Evolutionary conservation across 2,329 filamentous ascomycete genomes (phyloP).

Genomic region (Aureobasidium sp.): DNA sequence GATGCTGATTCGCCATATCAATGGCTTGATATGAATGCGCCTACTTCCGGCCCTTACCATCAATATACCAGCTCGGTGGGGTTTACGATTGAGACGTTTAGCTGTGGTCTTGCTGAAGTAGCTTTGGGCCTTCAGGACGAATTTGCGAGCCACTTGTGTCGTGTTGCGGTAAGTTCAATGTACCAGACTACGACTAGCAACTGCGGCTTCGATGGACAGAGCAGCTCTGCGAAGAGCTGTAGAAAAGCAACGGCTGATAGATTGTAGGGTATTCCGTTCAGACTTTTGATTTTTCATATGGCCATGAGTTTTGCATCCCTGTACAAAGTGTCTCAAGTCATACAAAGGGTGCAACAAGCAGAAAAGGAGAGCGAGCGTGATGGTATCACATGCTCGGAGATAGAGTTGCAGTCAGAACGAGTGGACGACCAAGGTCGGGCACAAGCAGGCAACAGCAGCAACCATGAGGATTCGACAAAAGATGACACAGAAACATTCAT

Average conservation of each 20-base stretch:
- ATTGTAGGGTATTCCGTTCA: not conserved
- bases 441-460: not conserved
- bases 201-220: too few relatives aligned
- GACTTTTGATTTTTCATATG: not conserved
- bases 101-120: not conserved
- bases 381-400: not conserved
- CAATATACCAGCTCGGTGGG: too few relatives aligned
- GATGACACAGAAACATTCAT: not conserved
- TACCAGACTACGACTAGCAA: too few relatives aligned
- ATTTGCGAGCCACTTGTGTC: not conserved
- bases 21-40: too few relatives aligned
- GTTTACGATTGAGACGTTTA: not conserved
- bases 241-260: not conserved
- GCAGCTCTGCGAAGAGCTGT: not conserved
- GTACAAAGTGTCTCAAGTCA: not conserved
- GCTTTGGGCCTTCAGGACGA: too few relatives aligned
- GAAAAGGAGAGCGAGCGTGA: not conserved
- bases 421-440: not conserved
- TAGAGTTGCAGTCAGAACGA: not conserved
- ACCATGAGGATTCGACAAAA: not conserved
- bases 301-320: not conserved
- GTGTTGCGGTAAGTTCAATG: not conserved
- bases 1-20: too few relatives aligned
- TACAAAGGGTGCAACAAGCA: not conserved
- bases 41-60: too few relatives aligned